phyloP scores from a whole-genome alignment of 2,329 filamentous ascomycete species.

The Fusarium coicis region DNA sequence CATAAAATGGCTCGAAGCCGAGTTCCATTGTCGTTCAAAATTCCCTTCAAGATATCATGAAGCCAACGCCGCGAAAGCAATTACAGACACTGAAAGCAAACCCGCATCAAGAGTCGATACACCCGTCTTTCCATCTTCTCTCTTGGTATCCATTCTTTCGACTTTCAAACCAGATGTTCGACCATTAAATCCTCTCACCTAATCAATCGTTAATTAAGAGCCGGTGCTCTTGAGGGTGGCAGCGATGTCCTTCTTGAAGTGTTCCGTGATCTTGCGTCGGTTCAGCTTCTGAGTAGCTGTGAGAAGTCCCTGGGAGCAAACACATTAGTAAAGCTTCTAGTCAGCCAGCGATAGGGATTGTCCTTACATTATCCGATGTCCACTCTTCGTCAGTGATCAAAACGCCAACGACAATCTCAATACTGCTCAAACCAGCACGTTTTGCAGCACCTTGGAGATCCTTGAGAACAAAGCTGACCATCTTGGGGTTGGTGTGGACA shows the following conservation, averaged over 20 bases:
- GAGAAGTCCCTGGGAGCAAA: conserved; percentile 61
- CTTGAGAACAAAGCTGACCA: conserved; percentile 71
- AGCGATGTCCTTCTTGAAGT: conserved; percentile 64
- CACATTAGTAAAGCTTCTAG: conserved; percentile 32
- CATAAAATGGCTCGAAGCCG: conserved; percentile 17
- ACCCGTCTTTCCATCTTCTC: conserved; percentile 6
- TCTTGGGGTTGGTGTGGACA: conserved; percentile 73
- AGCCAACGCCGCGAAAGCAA: conserved; percentile 44
- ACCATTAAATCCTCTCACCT: conserved; percentile 7
- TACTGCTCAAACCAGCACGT: conserved; percentile 72
- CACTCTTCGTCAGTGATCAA: conserved; percentile 87
- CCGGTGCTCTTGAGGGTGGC: conserved; percentile 50
- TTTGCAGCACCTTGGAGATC: conserved; percentile 74
- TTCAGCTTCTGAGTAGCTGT: conserved; percentile 73
- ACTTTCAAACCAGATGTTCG: conserved; percentile 15
- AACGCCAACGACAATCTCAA: conserved; percentile 81
- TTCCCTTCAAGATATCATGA: conserved; percentile 36
- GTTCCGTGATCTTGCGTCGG: conserved; percentile 61
- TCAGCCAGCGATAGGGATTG: neutral
- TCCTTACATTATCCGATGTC: conserved; percentile 84
- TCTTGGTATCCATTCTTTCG: conserved; percentile 40
- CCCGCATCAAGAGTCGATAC: conserved; percentile 12
- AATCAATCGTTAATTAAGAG: conserved; percentile 23
- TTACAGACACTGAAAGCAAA: conserved; percentile 39
- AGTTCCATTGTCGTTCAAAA: conserved; percentile 28